Conservation (phyloP, 257 asterid genomes). For the Solanum rostratum region DNA sequence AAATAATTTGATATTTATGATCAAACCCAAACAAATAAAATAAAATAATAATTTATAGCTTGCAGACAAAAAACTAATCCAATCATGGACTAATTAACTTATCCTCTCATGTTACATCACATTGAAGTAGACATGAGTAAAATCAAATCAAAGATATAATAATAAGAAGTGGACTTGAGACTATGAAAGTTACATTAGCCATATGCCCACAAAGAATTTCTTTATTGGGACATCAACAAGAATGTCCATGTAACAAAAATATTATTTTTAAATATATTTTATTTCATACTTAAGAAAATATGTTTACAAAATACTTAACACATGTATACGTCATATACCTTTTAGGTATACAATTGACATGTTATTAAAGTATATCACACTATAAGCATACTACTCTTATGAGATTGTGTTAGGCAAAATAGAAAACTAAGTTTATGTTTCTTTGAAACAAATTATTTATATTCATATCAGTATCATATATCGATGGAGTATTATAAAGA, state of each 20-base stretch:
- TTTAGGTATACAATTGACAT: neutral
- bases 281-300: neutral
- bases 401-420: neutral
- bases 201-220: neutral
- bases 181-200: neutral
- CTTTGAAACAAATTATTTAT: no score
- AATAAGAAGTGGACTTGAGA: neutral
- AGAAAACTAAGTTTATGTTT: no score
- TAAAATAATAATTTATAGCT: neutral
- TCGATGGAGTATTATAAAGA: no score
- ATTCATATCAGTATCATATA: no score
- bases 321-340: neutral
- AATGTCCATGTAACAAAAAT: neutral
- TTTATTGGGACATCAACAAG: neutral
- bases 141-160: neutral
- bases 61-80: slow-evolving; percentile 4
- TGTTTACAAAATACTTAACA: neutral
- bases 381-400: neutral
- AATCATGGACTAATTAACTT: neutral
- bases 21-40: neutral
- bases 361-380: neutral
- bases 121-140: slow-evolving; percentile 12
- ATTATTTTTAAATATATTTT: neutral
- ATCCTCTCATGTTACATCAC: slow-evolving; percentile 5
- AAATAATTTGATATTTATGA: neutral